Percentiles rank a stretch among this genome's conserved stretches.
phyloP scores from a whole-genome alignment of 805 yeast species.

The Blastobotrys americana region DNA sequence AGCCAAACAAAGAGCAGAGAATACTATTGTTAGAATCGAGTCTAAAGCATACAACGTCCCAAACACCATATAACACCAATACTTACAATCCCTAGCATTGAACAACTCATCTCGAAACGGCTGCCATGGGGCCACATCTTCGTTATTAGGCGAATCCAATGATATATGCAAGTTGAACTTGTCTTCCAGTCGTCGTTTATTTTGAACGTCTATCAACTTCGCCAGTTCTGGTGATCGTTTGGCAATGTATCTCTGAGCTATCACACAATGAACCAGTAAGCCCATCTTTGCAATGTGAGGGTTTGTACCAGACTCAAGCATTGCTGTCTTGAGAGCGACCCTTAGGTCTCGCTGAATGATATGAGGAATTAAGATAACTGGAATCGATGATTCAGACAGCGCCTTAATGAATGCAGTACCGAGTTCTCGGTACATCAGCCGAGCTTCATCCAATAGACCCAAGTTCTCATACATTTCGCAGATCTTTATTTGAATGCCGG shows the following conservation, averaged over 20 bases:
- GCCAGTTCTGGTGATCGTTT: conserved; percentile 21
- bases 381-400: conserved; percentile 40
- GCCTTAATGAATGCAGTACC: conserved; percentile 48
- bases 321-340: conserved; percentile 60
- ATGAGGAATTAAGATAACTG: conserved; percentile 42
- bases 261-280: conserved; percentile 50
- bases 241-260: conserved; percentile 62
- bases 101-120: conserved; percentile 74
- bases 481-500: conserved; percentile 81
- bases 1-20: conserved; percentile 62
- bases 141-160: conserved; percentile 12
- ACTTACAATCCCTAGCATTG: conserved; percentile 67
- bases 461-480: conserved; percentile 81
- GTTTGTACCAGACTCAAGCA: conserved; percentile 40
- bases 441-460: conserved; percentile 55
- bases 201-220: conserved; percentile 12
- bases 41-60: not conserved
- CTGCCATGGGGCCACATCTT: conserved; percentile 25
- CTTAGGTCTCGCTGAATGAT: conserved; percentile 64
- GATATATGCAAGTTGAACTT: conserved; percentile 13
- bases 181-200: conserved; percentile 7
- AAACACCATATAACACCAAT: not conserved
- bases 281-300: conserved; percentile 48
- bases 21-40: conserved; percentile 34
- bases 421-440: conserved; percentile 58